A percentile compares a stretch with the other conserved stretches of the same genome.
These are phyloP conservation scores for Rhodofomes roseus DNA, from an alignment of 1,284 basidiomycete species.

Conservation along the genomic window DNA sequence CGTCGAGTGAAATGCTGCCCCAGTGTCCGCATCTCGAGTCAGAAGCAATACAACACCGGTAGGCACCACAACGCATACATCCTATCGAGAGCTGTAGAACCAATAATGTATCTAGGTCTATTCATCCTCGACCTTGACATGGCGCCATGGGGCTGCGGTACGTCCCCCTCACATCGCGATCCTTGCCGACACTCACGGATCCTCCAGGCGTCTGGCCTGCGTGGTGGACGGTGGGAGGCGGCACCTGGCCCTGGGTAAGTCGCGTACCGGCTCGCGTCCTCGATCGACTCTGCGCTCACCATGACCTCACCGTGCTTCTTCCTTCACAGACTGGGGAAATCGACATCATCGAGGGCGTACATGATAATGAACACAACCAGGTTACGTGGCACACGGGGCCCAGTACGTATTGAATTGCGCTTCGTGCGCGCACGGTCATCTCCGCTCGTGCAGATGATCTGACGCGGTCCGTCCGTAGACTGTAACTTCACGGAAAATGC, in stretches of 20 bases:
- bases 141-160: slow-evolving; percentile 73
- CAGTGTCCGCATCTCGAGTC: slow-evolving; percentile 61
- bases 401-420: slow-evolving; percentile 35
- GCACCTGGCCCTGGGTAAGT: slow-evolving; percentile 51
- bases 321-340: slow-evolving; percentile 62
- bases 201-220: slow-evolving; percentile 61
- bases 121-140: slow-evolving; percentile 67
- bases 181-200: slow-evolving; percentile 1
- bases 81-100: not conserved
- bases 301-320: slow-evolving; percentile 1
- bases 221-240: slow-evolving; percentile 56
- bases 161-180: slow-evolving; percentile 15
- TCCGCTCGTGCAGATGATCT: not conserved
- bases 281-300: too few relatives aligned
- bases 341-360: slow-evolving; percentile 78
- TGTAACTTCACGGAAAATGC: slow-evolving; percentile 42
- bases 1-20: too few relatives aligned
- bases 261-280: slow-evolving; percentile 9
- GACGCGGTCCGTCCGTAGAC: slow-evolving; percentile 25
- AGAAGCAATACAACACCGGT: slow-evolving; percentile 56
- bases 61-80: not conserved
- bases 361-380: slow-evolving; percentile 74
- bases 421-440: not conserved
- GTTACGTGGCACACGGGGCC: slow-evolving; percentile 68
- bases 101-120: slow-evolving; percentile 25